Conservation (phyloP, 2,329 filamentous ascomycete species). For the Pseudocercospora cruenta region DNA sequence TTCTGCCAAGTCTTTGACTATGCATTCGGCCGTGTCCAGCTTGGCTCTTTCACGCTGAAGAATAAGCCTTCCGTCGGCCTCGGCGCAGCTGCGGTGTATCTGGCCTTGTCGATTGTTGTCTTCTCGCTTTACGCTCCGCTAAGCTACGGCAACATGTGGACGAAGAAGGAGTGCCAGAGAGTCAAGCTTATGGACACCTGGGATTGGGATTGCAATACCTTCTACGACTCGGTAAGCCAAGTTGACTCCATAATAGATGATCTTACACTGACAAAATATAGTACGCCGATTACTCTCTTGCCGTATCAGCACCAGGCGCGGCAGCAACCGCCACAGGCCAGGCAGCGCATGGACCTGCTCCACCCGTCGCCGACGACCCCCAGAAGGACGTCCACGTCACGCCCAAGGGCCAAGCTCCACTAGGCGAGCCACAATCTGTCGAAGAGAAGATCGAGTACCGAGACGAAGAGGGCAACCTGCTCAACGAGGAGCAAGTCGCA, state of each 20-base stretch:
- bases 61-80: conserved; percentile 75
- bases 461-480: conserved; percentile 87
- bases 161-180: conserved; percentile 79
- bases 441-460: conserved; percentile 93
- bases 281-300: conserved; percentile 41
- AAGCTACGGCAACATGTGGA: conserved; percentile 93
- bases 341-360: conserved; percentile 37
- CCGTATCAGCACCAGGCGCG: conserved; percentile 27
- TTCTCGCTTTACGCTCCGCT: conserved; percentile 88
- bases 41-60: conserved; percentile 53
- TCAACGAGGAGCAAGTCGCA: conserved; percentile 81
- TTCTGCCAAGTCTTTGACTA: conserved; percentile 92
- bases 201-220: conserved; percentile 99
- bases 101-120: conserved; percentile 72
- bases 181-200: conserved; percentile 86
- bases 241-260: not conserved
- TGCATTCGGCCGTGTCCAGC: conserved; percentile 70
- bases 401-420: conserved; percentile 36
- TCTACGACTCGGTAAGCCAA: conserved; percentile 78
- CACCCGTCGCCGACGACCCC: conserved; percentile 43
- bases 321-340: conserved; percentile 32
- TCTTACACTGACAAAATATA: conserved; percentile 11
- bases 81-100: conserved; percentile 71
- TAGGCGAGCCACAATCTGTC: conserved; percentile 36
- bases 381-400: conserved; percentile 42